Percentiles rank a stretch among this genome's conserved stretches.
Evolutionary conservation across 2,329 filamentous ascomycete genomes (phyloP).

Genomic region (Ilyonectria sp.): DNA sequence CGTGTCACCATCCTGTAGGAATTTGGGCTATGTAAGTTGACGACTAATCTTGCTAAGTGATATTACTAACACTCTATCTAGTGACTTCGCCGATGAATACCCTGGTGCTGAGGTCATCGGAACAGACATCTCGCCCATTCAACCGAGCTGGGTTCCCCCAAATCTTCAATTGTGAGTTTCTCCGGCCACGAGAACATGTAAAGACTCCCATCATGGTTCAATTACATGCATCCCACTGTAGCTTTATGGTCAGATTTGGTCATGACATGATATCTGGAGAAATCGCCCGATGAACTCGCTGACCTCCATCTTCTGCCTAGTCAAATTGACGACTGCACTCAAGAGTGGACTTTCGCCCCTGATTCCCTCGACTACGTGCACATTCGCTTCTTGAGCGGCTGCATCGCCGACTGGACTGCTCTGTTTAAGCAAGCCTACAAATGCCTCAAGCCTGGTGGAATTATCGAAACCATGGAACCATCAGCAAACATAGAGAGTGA

Average conservation of each 20-base stretch:
- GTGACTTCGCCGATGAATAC: constrained; percentile 23
- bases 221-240: background rate
- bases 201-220: background rate
- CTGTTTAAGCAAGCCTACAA: constrained; percentile 19
- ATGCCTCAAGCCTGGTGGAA: constrained; percentile 21
- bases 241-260: background rate
- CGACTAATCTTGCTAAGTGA: background rate
- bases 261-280: background rate
- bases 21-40: constrained; percentile 14
- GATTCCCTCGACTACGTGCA: constrained; percentile 22
- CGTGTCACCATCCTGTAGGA: background rate
- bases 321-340: constrained; percentile 24
- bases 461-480: constrained; percentile 20
- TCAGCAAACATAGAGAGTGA: constrained; percentile 24
- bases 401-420: constrained; percentile 21
- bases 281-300: background rate
- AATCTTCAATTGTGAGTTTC: constrained; percentile 20
- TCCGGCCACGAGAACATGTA: background rate
- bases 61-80: background rate
- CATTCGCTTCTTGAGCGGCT: constrained; percentile 23
- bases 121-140: constrained; percentile 18
- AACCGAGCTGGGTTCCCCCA: constrained; percentile 15
- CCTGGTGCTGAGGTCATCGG: constrained; percentile 17
- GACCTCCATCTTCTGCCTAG: constrained; percentile 2
- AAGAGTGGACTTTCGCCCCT: constrained; percentile 19